These are phyloP conservation scores for Hypomyces perniciosus DNA, from an alignment of 2,329 filamentous ascomycete genomes.

Conservation along the genomic window DNA sequence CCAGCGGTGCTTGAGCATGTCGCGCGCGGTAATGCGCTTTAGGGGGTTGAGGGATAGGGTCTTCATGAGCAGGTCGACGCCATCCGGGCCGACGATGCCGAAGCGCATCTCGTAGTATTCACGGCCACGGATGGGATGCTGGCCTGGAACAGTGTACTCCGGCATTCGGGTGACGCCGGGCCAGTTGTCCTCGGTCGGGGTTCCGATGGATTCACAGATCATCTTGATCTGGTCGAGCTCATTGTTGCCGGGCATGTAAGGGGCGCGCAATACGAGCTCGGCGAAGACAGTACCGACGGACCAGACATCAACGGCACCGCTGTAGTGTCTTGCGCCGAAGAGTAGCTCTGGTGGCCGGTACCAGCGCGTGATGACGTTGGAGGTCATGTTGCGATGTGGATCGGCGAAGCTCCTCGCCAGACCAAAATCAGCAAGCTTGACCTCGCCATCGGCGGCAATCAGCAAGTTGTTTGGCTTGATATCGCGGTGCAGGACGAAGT, in stretches of 20 bases:
- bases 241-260: conserved; percentile 76
- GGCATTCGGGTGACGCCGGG: conserved; percentile 78
- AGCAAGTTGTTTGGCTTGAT: conserved; percentile 99
- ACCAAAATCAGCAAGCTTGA: conserved; percentile 97
- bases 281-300: conserved; percentile 89
- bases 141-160: conserved; percentile 68
- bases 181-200: conserved; percentile 92
- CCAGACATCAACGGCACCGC: conserved; percentile 89
- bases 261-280: conserved; percentile 76
- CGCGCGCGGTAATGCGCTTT: conserved; percentile 69
- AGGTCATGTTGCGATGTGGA: conserved; percentile 82
- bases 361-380: conserved; percentile 94
- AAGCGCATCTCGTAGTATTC: conserved; percentile 74
- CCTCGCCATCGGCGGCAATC: conserved; percentile 84
- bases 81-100: conserved; percentile 70
- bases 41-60: conserved; percentile 84
- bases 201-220: conserved; percentile 81
- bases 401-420: conserved; percentile 86
- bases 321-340: conserved; percentile 84
- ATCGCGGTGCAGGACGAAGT: conserved; percentile 89
- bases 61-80: conserved; percentile 80
- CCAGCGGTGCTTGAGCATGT: conserved; percentile 77
- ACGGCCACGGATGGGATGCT: conserved; percentile 56
- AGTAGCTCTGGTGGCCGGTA: conserved; percentile 92
- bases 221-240: conserved; percentile 82